Conservation (phyloP, 495 filamentous ascomycete species). For the Terfezia boudieri region DNA sequence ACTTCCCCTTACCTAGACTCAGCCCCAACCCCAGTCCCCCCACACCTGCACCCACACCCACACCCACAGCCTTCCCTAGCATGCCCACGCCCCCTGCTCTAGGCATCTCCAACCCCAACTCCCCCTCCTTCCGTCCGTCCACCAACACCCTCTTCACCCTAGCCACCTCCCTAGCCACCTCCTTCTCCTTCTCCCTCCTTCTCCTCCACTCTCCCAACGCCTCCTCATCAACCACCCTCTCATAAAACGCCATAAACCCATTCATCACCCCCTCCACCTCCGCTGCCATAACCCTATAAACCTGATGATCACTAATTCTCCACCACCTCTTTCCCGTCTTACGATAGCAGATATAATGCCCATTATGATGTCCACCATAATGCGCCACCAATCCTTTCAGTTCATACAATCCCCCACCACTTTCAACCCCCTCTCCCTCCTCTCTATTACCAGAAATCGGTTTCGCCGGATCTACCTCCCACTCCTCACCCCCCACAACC, state of each 20-base stretch:
- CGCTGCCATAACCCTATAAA: conserved; percentile 47
- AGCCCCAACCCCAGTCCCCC: not conserved
- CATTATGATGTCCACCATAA: conserved; percentile 76
- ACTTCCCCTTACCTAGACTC: not conserved
- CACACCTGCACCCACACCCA: not conserved
- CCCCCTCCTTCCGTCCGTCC: not conserved
- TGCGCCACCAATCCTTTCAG: conserved; percentile 74
- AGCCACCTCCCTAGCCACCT: not conserved
- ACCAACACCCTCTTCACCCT: not conserved
- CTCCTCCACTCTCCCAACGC: not conserved
- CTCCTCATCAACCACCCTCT: conserved; percentile 26
- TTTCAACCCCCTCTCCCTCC: conserved; percentile 42
- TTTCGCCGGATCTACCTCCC: conserved; percentile 1
- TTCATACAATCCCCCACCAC: conserved; percentile 57
- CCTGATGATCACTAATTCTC: conserved; percentile 33
- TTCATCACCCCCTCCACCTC: conserved; percentile 56
- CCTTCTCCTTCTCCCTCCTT: not conserved
- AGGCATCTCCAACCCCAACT: not conserved
- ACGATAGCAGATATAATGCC: conserved; percentile 83
- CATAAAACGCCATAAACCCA: conserved; percentile 96
- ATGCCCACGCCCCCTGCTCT: not conserved
- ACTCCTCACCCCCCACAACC: conserved; percentile 11
- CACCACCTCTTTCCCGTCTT: conserved; percentile 29
- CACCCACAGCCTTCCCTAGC: not conserved
- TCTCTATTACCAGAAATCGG: conserved; percentile 32